Evolutionary conservation across 2,329 filamentous ascomycete species (phyloP), one percentile per base, ranked within the genome.

Genomic region (Neopestalotiopsis sp.): DNA sequence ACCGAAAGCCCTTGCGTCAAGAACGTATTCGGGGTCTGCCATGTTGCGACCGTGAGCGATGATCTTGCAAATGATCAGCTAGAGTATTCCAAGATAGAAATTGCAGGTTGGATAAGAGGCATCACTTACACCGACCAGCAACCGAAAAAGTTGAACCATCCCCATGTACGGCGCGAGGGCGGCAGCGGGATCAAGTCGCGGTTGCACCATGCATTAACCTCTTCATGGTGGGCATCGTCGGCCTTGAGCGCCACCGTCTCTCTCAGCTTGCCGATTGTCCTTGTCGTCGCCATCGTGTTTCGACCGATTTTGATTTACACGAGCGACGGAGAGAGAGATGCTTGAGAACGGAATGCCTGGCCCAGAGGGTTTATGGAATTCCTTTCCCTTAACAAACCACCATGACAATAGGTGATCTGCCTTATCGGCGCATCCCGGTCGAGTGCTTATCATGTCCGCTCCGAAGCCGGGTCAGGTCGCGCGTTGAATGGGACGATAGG

Each of bases 191-290:
- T 76, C 49, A 81, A 72, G 45, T 80, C 79, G 71, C 81, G 82
- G 67, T 86, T 86, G 20, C 82, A 84, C 85, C 84, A 87, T 17
- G 81, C 78, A 57, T 82, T 80, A 1, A 83, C 84, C 68, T 85
- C 80, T 70, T 84, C 82, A 68, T 83, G 78, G 59, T 77, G 78
- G 10, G 74, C 73, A 56, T 79, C 77, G 67, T 84, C 77, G 59
- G 79, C 78, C 67, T 78, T 77, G 24, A 84, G 75, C 30, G 73
- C 74, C 10, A 77, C 73, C 2, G 73, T 75, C 32, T 80, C 74
- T 32, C 75, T 76, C 20, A 81, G 53, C 9, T 72, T 73, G 10
- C 70, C 72, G 17, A 78, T 58, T 7, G 57, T 61, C 20, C 3
- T 24, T 32, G 5, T 56, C 42, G 49, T 67, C 3, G 40, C 56